Percentiles rank a stretch among this genome's conserved stretches.
Conservation (phyloP, 441 rosid species). For the Breynia disticha region DNA sequence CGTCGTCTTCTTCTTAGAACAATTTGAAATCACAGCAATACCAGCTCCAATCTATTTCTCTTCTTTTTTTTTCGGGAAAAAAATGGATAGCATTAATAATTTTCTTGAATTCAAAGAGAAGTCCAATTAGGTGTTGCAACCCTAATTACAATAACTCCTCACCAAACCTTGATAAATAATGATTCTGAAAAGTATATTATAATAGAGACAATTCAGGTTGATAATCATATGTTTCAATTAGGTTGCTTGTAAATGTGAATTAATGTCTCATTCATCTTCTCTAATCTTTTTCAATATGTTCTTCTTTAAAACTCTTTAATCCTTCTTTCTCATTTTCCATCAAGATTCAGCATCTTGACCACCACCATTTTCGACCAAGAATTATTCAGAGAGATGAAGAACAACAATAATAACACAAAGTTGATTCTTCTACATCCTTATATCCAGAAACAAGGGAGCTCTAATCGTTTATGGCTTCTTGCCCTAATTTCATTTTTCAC, state of each 20-base stretch:
- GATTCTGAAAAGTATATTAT: too few relatives aligned
- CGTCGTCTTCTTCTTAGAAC: too few relatives aligned
- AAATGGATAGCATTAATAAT: too few relatives aligned
- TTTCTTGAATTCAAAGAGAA: too few relatives aligned
- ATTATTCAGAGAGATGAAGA: slow-evolving; percentile 30
- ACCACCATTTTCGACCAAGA: neutral
- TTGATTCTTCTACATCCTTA: slow-evolving; percentile 89
- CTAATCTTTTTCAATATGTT: slow-evolving; percentile 14
- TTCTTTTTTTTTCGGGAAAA: too few relatives aligned
- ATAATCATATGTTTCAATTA: neutral
- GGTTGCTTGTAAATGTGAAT: slow-evolving; percentile 17
- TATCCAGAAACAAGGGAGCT: slow-evolving; percentile 76
- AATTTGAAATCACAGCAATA: too few relatives aligned
- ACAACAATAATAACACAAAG: slow-evolving; percentile 53
- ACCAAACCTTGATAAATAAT: too few relatives aligned
- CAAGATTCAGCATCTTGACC: slow-evolving; percentile 21
- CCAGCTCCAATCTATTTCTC: too few relatives aligned
- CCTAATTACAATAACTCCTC: too few relatives aligned
- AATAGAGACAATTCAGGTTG: too few relatives aligned
- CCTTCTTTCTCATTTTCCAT: slow-evolving; percentile 17
- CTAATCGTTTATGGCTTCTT: slow-evolving; percentile 79
- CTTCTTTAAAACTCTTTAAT: too few relatives aligned
- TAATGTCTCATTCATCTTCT: slow-evolving; percentile 28
- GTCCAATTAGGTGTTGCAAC: too few relatives aligned
- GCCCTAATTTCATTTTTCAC: slow-evolving; percentile 73